phyloP scores from a whole-genome alignment of 2,329 filamentous ascomycete species.

The Herpotrichia juniperi region DNA sequence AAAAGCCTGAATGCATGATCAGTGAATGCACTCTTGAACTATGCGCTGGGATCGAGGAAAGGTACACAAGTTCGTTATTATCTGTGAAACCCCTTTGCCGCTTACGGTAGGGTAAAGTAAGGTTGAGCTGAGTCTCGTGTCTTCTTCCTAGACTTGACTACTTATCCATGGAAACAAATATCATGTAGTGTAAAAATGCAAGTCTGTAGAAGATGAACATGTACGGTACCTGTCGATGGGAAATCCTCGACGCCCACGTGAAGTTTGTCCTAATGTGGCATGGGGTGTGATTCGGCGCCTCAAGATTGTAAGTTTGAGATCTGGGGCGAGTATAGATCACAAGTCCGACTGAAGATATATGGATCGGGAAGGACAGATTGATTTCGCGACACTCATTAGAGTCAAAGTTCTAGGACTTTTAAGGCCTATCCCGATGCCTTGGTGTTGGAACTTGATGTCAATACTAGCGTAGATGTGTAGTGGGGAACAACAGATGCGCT shows the following conservation, averaged over 20 bases:
- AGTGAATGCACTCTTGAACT: neutral
- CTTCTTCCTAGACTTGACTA: too few species aligned
- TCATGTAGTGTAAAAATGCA: neutral
- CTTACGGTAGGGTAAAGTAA: too few species aligned
- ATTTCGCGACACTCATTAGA: neutral
- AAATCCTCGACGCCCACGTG: constrained; percentile 5
- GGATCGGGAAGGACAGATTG: neutral
- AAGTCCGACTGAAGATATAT: neutral
- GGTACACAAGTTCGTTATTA: neutral
- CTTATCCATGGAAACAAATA: neutral
- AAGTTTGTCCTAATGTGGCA: constrained; percentile 7
- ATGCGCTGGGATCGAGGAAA: neutral
- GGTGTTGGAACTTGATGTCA: constrained; percentile 11
- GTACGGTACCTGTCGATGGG: constrained; percentile 9
- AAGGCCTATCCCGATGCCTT: constrained; percentile 8
- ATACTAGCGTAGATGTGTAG: constrained; percentile 4
- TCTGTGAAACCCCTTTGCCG: neutral
- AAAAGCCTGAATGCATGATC: neutral
- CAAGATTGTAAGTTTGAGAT: neutral
- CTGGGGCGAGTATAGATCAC: neutral
- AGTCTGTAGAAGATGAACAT: neutral
- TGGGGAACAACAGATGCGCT: constrained; percentile 10
- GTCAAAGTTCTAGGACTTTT: constrained; percentile 1
- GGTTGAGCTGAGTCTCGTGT: too few species aligned
- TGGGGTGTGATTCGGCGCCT: neutral